Conservation (phyloP, 768 basidiomycete species). For the Guyanaporus albipodus region DNA sequence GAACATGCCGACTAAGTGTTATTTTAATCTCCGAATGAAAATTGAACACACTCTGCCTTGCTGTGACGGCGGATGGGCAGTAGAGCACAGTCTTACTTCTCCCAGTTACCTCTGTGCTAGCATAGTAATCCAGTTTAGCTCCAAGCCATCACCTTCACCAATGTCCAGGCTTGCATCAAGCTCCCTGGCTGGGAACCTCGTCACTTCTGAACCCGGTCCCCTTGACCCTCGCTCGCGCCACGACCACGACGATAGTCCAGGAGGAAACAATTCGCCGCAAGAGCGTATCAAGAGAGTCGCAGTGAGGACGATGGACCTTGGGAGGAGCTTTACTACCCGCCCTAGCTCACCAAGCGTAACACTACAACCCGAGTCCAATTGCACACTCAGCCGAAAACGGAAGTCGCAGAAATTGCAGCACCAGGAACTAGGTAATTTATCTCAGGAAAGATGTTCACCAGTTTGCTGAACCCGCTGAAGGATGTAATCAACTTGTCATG, state of each 20-base stretch:
- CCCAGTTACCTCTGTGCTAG: not conserved
- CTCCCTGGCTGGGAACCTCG: slow-evolving; percentile 18
- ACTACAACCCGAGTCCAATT: slow-evolving; percentile 39
- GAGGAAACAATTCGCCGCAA: slow-evolving; percentile 30
- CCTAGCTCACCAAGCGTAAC: slow-evolving; percentile 29
- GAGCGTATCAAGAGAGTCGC: slow-evolving; percentile 53
- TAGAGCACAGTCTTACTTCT: slow-evolving; percentile 10
- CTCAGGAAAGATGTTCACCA: slow-evolving; percentile 25
- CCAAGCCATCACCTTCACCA: not conserved
- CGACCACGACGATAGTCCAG: slow-evolving; percentile 25
- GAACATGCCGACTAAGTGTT: slow-evolving; percentile 9
- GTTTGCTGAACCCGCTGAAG: slow-evolving; percentile 15
- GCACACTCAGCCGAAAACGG: slow-evolving; percentile 53
- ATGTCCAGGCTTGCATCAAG: slow-evolving; percentile 28
- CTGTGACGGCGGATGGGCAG: slow-evolving; percentile 5
- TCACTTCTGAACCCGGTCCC: slow-evolving; percentile 26
- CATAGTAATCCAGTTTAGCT: slow-evolving; percentile 1
- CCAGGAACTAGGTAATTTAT: slow-evolving; percentile 29
- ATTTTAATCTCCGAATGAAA: slow-evolving; percentile 17
- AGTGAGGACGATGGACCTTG: slow-evolving; percentile 60
- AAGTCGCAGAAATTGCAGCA: slow-evolving; percentile 38
- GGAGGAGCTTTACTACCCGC: slow-evolving; percentile 50
- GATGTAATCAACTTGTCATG: slow-evolving; percentile 4
- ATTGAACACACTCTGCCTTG: not conserved
- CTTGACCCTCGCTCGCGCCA: slow-evolving; percentile 33